A percentile compares a stretch with the other conserved stretches of the same genome.
Evolutionary conservation across 176 grass and related monocot species (phyloP).

Genomic region (Metroxylon sagu): DNA sequence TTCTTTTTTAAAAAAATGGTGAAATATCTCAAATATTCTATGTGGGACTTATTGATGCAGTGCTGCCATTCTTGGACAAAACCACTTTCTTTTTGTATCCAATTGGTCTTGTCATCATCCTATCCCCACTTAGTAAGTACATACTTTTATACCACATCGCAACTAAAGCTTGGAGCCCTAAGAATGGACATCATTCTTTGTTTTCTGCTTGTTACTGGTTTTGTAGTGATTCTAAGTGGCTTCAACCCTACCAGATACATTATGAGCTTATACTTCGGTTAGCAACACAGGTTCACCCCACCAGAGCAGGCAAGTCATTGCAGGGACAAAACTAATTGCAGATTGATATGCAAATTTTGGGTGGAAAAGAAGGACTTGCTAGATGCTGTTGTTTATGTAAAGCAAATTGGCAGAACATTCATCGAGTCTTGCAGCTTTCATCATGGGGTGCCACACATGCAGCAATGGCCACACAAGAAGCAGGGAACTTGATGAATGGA

Average conservation of each 20-base stretch:
- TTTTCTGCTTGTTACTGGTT: neutral
- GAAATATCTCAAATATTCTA: neutral
- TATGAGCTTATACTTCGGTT: constrained; percentile 82
- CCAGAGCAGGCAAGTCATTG: neutral
- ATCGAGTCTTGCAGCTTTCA: too few relatives aligned
- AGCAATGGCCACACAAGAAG: too few relatives aligned
- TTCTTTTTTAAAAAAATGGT: neutral
- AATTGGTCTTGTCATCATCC: constrained; percentile 78
- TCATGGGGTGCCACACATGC: too few relatives aligned
- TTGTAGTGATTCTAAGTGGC: constrained; percentile 81
- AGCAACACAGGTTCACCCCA: neutral
- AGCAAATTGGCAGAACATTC: too few relatives aligned
- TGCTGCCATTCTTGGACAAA: constrained; percentile 87
- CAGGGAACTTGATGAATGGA: too few relatives aligned
- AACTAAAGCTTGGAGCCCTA: neutral
- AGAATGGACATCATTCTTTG: constrained; percentile 8
- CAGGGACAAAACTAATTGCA: constrained; percentile 34
- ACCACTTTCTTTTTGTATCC: constrained; percentile 98
- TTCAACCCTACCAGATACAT: constrained; percentile 90
- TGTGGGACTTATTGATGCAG: constrained; percentile 27
- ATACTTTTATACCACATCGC: constrained; percentile 2
- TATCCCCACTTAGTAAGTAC: constrained; percentile 88
- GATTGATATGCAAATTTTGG: constrained; percentile 28
- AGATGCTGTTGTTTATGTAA: neutral
- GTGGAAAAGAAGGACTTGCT: neutral